Conservation (phyloP, 345 rosid genomes). For the Erodium maritimum region DNA sequence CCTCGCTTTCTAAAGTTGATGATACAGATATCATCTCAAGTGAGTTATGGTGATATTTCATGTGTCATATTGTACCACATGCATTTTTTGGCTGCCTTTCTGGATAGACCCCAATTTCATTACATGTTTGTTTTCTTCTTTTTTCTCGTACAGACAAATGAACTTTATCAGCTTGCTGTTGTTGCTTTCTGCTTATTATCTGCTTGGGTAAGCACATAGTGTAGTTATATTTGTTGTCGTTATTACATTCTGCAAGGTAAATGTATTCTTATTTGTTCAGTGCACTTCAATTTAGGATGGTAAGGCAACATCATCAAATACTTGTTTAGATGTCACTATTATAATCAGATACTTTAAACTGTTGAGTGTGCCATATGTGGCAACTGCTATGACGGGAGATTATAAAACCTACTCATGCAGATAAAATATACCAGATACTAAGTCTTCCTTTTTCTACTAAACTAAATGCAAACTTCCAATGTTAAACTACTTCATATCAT, state of each 20-base stretch:
- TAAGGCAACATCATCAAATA: background rate
- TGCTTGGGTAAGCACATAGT: constrained; percentile 75
- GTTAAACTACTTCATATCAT: background rate
- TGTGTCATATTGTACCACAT: background rate
- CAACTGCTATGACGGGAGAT: background rate
- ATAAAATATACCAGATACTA: background rate
- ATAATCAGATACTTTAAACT: too few relatives aligned
- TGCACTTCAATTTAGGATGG: background rate
- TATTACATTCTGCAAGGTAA: too few relatives aligned
- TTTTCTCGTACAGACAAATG: constrained; percentile 62
- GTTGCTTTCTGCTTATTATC: constrained; percentile 97
- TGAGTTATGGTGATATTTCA: constrained; percentile 23
- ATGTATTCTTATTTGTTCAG: background rate
- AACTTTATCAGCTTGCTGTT: constrained; percentile 96
- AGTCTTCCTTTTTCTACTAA: background rate
- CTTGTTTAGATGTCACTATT: background rate
- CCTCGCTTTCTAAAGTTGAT: constrained; percentile 93
- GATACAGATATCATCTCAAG: constrained; percentile 96
- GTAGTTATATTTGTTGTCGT: background rate
- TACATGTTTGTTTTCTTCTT: constrained; percentile 9
- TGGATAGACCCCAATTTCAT: constrained; percentile 1
- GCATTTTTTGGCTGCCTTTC: constrained; percentile 2
- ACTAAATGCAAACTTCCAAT: background rate
- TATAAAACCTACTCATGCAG: background rate
- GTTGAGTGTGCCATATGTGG: background rate